Conservation (phyloP, 805 yeast genomes). For the Myxozyma nipponensis region DNA sequence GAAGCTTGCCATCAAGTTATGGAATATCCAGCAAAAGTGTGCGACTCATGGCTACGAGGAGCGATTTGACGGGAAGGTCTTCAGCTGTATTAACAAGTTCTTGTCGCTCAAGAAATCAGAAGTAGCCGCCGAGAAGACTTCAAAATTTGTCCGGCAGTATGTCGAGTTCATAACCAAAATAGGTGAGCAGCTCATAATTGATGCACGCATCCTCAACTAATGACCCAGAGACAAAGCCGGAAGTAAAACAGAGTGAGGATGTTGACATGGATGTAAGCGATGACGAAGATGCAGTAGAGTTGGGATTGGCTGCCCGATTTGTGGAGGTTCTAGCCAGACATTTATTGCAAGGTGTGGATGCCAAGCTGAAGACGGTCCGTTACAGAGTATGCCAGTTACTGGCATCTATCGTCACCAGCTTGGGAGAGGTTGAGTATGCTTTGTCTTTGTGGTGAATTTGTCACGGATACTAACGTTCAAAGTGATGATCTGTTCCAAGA, state of each 20-base stretch:
- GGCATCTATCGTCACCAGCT: conserved; percentile 63
- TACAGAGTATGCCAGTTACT: conserved; percentile 74
- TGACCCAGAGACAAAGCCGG: conserved; percentile 29
- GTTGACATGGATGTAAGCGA: conserved; percentile 35
- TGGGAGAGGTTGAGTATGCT: conserved; percentile 61
- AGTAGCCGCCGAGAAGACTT: conserved; percentile 67
- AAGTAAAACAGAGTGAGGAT: conserved; percentile 18
- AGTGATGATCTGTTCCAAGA: conserved; percentile 59
- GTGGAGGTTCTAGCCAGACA: conserved; percentile 61
- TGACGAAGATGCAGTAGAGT: conserved; percentile 40
- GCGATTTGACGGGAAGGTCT: conserved; percentile 55
- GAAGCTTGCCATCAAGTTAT: conserved; percentile 62
- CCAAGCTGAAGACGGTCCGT: conserved; percentile 71
- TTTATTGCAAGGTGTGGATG: conserved; percentile 71
- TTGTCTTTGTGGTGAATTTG: neutral
- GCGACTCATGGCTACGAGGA: conserved; percentile 42
- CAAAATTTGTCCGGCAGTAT: conserved; percentile 60
- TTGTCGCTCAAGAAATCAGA: conserved; percentile 68
- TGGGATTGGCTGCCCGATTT: conserved; percentile 47
- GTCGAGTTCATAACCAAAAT: conserved; percentile 45
- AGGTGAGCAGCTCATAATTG: conserved; percentile 4
- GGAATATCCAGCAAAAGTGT: conserved; percentile 56
- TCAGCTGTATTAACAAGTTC: conserved; percentile 59
- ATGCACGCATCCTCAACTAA: neutral
- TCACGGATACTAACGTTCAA: neutral